A percentile compares a stretch with the other conserved stretches of the same genome.
These are phyloP conservation scores for Botrytis squamosa DNA, from an alignment of 2,329 filamentous ascomycete genomes.

Conservation along the genomic window DNA sequence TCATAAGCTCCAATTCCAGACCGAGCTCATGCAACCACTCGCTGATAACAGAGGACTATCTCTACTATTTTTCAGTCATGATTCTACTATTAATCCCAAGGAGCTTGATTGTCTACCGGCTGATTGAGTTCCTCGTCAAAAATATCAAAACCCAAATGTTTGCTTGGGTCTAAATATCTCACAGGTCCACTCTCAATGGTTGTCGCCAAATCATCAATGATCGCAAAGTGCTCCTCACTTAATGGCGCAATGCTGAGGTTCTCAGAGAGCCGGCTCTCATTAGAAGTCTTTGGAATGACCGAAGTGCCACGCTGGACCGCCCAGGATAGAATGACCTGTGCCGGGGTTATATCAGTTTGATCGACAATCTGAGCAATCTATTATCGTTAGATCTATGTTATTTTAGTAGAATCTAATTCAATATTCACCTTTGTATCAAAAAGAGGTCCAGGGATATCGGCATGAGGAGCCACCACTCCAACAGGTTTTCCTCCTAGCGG, in stretches of 20 bases:
- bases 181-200: background rate
- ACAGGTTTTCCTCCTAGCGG: conserved; percentile 21
- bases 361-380: background rate
- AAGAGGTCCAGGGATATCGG: conserved; percentile 14
- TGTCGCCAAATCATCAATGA: background rate
- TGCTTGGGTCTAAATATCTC: background rate
- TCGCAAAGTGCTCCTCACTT: background rate
- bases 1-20: background rate
- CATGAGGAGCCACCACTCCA: conserved; percentile 18
- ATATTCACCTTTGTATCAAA: conserved; percentile 8
- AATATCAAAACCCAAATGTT: background rate
- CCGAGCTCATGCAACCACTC: background rate
- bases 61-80: background rate
- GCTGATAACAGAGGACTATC: background rate
- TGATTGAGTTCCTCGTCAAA: background rate
- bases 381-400: background rate
- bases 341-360: background rate
- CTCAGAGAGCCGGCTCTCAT: background rate
- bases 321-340: background rate
- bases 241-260: background rate
- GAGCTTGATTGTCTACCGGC: background rate
- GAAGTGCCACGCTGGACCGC: background rate
- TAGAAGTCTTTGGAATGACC: background rate
- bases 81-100: background rate
- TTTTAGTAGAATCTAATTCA: too few relatives aligned